Evolutionary conservation across 179 eudicot genomes (phyloP).

Genomic region (Patellifolia procumbens): DNA sequence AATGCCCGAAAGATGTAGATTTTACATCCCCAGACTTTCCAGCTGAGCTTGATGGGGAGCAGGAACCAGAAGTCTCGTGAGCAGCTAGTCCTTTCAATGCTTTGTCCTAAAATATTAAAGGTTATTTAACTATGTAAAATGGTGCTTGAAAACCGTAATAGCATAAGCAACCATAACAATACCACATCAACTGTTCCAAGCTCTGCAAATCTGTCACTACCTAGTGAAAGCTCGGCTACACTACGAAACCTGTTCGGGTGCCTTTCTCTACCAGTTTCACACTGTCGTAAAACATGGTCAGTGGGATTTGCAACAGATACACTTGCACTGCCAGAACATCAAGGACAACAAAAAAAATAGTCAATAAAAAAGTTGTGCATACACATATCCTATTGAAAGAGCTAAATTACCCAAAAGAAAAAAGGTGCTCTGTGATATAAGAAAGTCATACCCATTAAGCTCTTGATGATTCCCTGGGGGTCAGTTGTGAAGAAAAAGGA

Average conservation of each 20-base stretch:
- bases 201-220: constrained; percentile 50
- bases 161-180: constrained; percentile 15
- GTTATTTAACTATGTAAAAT: neutral
- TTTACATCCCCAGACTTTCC: constrained; percentile 40
- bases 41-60: constrained; percentile 41
- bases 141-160: neutral
- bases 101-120: constrained; percentile 52
- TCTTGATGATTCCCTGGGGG: constrained; percentile 44
- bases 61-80: constrained; percentile 53
- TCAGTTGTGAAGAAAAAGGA: constrained; percentile 36
- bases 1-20: constrained; percentile 31
- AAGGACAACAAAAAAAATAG: constrained; percentile 15
- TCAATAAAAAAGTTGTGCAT: no score
- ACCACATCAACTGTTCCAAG: constrained; percentile 71
- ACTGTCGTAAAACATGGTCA: constrained; percentile 30
- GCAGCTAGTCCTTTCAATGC: constrained; percentile 74
- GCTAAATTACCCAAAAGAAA: neutral
- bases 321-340: constrained; percentile 36
- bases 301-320: constrained; percentile 39
- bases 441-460: constrained; percentile 41
- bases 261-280: constrained; percentile 40
- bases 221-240: constrained; percentile 67
- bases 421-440: neutral
- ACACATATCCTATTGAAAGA: neutral
- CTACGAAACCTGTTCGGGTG: constrained; percentile 51